Base-by-base conservation (phyloP, 805 yeast species). In the Candida easanensis region DNA sequence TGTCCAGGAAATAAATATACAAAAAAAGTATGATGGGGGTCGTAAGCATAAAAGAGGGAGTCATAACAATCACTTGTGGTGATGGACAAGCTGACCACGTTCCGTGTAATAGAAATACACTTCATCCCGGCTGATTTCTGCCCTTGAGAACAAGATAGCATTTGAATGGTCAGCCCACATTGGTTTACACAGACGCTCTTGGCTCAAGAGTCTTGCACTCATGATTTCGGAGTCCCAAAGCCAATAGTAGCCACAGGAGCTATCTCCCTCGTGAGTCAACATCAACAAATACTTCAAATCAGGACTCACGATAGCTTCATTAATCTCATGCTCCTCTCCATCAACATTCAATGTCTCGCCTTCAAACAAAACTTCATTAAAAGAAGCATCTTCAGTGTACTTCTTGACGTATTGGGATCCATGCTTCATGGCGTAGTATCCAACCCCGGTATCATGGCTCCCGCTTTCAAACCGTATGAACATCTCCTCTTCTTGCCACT, bases 251-350 rank as follows among this genome's bases (percentile, higher is more conserved):
- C 72, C 74, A 44, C 63, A 64, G 5, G 65, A 54, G 1, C 77
- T 72, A 44, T 73, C 77, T 55, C 79, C 68, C 76, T 78, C 74
- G 49, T 80, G 77, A 0, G 89, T 78, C 41, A 76, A 72, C 15
- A 85, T 60, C 17, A 85, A 56, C 0, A 86, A 82, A 48, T 64
- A 68, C 27, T 66, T 61, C 57, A 85, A 68, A 61, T 84, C 76
- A 23, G 89, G 87, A 23, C 89, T 82, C 4, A 88, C 84, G 1
- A 66, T 68, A 16, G 83, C 66, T 15, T 65, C 64, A 39, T 79
- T 81, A 22, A 85, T 74, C 0, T 62, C 63, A 49, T 74, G 74
- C n/a, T 60, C 60, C 2, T 53, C 49, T 4, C 67, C 73, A 1
- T 69, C 63, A 45, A 62, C 68, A 2, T 44, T 49, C 49, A 85